Conservation (phyloP, 768 basidiomycete species). For the Mycena capillaripes region DNA sequence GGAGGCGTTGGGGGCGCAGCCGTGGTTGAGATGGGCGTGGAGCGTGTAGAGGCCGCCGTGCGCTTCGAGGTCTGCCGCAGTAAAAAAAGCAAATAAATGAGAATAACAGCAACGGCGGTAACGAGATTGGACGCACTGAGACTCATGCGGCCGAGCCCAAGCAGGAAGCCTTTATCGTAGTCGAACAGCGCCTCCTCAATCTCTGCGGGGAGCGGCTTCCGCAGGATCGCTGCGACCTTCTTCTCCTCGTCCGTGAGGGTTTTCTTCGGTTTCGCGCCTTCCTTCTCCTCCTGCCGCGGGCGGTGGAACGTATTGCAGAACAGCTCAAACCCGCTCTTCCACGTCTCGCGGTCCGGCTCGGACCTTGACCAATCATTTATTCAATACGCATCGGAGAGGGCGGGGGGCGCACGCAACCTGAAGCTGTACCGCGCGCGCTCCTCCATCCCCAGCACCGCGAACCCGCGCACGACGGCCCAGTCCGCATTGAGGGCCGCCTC, state of each 20-base stretch:
- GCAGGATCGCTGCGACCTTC: constrained; percentile 68
- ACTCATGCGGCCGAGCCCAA: constrained; percentile 82
- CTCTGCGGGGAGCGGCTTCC: constrained; percentile 61
- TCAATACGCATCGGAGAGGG: not conserved
- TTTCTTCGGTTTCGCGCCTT: constrained; percentile 39
- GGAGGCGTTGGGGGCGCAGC: constrained; percentile 84
- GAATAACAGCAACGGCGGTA: constrained; percentile 19
- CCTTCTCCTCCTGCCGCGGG: constrained; percentile 22
- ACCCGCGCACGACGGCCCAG: constrained; percentile 67
- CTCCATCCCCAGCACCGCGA: constrained; percentile 86
- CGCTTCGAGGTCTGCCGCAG: constrained; percentile 76
- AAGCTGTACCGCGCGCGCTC: constrained; percentile 70
- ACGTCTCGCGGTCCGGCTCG: constrained; percentile 75
- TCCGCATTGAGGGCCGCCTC: constrained; percentile 60
- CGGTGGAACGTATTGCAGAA: constrained; percentile 70
- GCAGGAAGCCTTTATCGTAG: constrained; percentile 78
- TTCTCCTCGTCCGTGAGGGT: constrained; percentile 70
- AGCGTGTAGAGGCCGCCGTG: constrained; percentile 90
- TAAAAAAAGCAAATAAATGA: constrained; percentile 11
- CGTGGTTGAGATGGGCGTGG: constrained; percentile 91
- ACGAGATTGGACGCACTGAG: constrained; percentile 68
- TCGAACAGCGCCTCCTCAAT: constrained; percentile 75
- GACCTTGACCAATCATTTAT: constrained; percentile 34
- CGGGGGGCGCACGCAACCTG: constrained; percentile 40
- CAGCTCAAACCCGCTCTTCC: constrained; percentile 75